These are phyloP conservation scores for Lumnitzera littorea DNA, from an alignment of 345 rosid genomes.

Conservation along the genomic window DNA sequence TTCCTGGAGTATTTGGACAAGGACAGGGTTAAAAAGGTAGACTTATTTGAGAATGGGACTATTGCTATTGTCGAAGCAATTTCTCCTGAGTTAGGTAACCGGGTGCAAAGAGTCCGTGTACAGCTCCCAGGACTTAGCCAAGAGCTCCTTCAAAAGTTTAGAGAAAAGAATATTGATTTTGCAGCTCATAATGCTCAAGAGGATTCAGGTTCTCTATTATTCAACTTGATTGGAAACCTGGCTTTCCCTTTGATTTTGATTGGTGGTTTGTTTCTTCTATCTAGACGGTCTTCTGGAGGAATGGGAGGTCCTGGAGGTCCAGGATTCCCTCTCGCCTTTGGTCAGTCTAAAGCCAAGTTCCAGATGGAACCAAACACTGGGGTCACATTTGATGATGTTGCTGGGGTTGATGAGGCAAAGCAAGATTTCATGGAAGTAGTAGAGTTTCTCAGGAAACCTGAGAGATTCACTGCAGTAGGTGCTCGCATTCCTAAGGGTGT, in stretches of 20 bases:
- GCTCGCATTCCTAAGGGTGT: slow-evolving; percentile 98
- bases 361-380: slow-evolving; percentile 99
- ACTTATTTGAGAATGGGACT: slow-evolving; percentile 92
- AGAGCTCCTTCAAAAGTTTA: slow-evolving; percentile 89
- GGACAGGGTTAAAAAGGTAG: slow-evolving; percentile 81
- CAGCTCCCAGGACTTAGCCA: slow-evolving; percentile 94
- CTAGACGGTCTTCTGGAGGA: slow-evolving; percentile 90
- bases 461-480: slow-evolving; percentile 95
- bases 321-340: slow-evolving; percentile 79
- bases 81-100: slow-evolving; percentile 93
- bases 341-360: slow-evolving; percentile 96
- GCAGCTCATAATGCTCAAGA: slow-evolving; percentile 99
- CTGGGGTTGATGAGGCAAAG: slow-evolving; percentile 99
- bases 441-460: slow-evolving; percentile 96
- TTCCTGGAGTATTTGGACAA: slow-evolving; percentile 92
- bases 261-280: slow-evolving; percentile 94
- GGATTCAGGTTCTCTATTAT: slow-evolving; percentile 76
- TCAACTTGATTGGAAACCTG: slow-evolving; percentile 84
- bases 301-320: slow-evolving; percentile 99
- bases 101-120: slow-evolving; percentile 91
- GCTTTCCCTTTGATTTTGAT: slow-evolving; percentile 89
- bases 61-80: slow-evolving; percentile 97
- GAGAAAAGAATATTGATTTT: slow-evolving; percentile 93
- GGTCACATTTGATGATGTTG: slow-evolving; percentile 95
- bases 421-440: slow-evolving; percentile 99